phyloP scores from a whole-genome alignment of 2,329 filamentous ascomycete genomes.

The Colletotrichum limetticola region DNA sequence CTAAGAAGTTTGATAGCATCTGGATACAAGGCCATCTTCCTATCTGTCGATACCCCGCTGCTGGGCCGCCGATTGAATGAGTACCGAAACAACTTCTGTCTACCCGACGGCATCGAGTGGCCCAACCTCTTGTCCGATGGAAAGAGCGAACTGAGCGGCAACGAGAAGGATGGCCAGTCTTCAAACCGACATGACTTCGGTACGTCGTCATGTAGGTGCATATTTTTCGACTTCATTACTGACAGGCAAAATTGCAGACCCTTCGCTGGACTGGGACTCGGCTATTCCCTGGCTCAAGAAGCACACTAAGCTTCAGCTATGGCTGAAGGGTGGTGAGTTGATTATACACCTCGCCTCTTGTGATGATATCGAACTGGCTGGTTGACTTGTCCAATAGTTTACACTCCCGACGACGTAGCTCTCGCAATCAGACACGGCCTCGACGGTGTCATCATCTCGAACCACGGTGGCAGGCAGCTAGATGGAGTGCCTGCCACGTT shows the following conservation, averaged over 20 bases:
- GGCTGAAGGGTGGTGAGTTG: constrained; percentile 40
- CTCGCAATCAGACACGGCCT: constrained; percentile 58
- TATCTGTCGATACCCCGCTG: constrained; percentile 65
- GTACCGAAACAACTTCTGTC: constrained; percentile 60
- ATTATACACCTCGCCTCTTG: constrained; percentile 31
- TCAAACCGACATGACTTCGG: constrained; percentile 8
- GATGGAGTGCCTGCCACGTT: constrained; percentile 50
- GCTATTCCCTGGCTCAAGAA: constrained; percentile 59
- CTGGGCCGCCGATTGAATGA: constrained; percentile 65
- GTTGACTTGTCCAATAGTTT: constrained; percentile 33
- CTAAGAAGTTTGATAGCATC: constrained; percentile 10
- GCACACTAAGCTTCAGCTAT: constrained; percentile 59
- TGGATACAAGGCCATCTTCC: constrained; percentile 61
- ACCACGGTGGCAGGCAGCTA: constrained; percentile 72
- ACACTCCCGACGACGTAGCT: constrained; percentile 51
- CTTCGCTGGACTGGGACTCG: constrained; percentile 52
- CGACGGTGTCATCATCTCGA: constrained; percentile 75
- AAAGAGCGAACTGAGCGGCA: constrained; percentile 35
- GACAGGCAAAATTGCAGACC: background rate
- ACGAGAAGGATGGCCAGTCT: background rate
- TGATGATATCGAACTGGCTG: constrained; percentile 44
- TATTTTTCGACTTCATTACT: background rate
- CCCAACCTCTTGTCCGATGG: constrained; percentile 22
- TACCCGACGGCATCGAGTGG: constrained; percentile 12
- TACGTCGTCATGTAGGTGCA: background rate